A percentile compares a stretch with the other conserved stretches of the same genome.
Conservation (phyloP, 768 basidiomycete genomes). For the Leccinum rimulosum region DNA sequence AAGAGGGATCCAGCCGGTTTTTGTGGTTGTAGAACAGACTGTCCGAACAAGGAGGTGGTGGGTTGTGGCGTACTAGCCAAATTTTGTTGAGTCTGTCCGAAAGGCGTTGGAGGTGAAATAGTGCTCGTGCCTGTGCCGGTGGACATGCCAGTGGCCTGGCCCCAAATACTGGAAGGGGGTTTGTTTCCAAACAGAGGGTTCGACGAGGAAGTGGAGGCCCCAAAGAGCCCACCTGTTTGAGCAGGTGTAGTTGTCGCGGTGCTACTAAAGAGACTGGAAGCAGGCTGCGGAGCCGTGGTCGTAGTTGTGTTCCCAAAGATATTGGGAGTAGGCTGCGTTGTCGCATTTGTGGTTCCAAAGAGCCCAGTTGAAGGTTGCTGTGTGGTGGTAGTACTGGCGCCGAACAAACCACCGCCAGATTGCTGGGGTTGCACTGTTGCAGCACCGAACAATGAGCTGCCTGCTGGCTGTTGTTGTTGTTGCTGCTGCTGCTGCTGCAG, state of each 20-base stretch:
- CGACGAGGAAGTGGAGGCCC: constrained; percentile 22
- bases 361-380: constrained; percentile 25
- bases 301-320: constrained; percentile 21
- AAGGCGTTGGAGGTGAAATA: constrained; percentile 29
- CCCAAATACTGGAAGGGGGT: constrained; percentile 27
- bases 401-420: constrained; percentile 20
- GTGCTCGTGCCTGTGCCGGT: constrained; percentile 6
- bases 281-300: constrained; percentile 14
- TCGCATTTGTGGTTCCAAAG: constrained; percentile 22
- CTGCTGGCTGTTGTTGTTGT: not conserved
- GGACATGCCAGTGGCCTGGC: constrained; percentile 25
- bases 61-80: constrained; percentile 15
- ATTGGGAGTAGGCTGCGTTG: constrained; percentile 17
- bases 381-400: constrained; percentile 7
- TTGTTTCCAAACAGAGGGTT: constrained; percentile 39
- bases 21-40: constrained; percentile 20
- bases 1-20: constrained; percentile 29
- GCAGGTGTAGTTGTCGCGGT: constrained; percentile 18
- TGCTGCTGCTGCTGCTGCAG: constrained; percentile 4
- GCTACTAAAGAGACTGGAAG: constrained; percentile 29
- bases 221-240: constrained; percentile 27
- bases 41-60: constrained; percentile 20
- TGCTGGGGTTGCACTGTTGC: constrained; percentile 20
- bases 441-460: constrained; percentile 20
- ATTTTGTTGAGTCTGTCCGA: constrained; percentile 27